Evolutionary conservation across 2,329 filamentous ascomycete genomes (phyloP).

Genomic region (Aspergillus ibericus): DNA sequence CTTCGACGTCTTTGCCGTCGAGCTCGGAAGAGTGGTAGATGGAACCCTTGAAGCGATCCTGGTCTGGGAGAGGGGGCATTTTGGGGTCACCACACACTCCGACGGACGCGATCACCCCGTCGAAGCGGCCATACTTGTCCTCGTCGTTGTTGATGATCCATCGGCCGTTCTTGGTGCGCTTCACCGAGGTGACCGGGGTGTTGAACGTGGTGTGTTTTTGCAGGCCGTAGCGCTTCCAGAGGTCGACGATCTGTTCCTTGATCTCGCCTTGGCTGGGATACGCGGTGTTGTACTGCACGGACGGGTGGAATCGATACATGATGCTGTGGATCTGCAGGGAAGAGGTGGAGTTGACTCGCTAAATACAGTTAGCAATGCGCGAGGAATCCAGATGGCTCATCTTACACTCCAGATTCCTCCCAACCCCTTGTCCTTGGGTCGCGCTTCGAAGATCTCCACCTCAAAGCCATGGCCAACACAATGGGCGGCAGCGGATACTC

Average conservation of each 20-base stretch:
- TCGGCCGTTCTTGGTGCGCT: constrained; percentile 65
- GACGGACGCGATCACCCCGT: constrained; percentile 74
- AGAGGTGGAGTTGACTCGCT: constrained; percentile 79
- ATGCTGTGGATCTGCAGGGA: constrained; percentile 79
- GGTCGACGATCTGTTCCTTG: constrained; percentile 65
- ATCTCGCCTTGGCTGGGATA: constrained; percentile 79
- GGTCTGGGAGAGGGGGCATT: constrained; percentile 67
- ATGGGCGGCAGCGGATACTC: constrained; percentile 75
- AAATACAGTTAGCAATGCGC: constrained; percentile 5
- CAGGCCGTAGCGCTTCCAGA: constrained; percentile 76
- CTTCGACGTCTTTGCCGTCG: constrained; percentile 69
- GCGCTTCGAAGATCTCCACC: constrained; percentile 74
- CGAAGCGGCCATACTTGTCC: constrained; percentile 67
- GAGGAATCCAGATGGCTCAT: not conserved
- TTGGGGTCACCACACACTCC: constrained; percentile 80
- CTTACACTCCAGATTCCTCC: constrained; percentile 80
- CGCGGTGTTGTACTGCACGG: constrained; percentile 70
- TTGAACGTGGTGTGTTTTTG: constrained; percentile 71
- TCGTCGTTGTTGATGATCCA: constrained; percentile 80
- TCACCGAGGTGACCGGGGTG: constrained; percentile 66
- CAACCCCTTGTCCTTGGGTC: constrained; percentile 60
- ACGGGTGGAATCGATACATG: constrained; percentile 87
- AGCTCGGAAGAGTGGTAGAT: constrained; percentile 75
- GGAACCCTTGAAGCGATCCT: constrained; percentile 69
- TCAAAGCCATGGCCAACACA: constrained; percentile 85